phyloP scores from a whole-genome alignment of 1,284 basidiomycete genomes.

The Austroboletus novae-zelandiae region DNA sequence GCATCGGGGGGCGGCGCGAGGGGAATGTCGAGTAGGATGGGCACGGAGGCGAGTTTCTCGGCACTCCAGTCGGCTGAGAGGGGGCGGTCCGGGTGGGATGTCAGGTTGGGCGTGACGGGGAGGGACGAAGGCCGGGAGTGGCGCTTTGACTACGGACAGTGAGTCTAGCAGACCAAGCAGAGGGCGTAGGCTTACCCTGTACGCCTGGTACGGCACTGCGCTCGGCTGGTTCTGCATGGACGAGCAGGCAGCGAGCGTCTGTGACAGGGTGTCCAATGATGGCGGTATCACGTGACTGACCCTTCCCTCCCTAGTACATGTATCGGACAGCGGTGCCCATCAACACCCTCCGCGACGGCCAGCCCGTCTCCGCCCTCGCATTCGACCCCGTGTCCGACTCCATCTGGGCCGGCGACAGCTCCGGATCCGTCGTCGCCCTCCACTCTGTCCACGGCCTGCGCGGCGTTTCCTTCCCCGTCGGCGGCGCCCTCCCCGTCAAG shows the following conservation, averaged over 20 bases:
- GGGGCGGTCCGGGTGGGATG: slow-evolving; percentile 25
- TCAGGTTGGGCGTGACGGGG: slow-evolving; percentile 32
- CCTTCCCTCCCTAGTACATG: slow-evolving; percentile 13
- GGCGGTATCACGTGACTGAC: slow-evolving; percentile 12
- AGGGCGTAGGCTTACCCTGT: slow-evolving; percentile 46
- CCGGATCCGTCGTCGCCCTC: slow-evolving; percentile 74
- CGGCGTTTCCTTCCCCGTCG: slow-evolving; percentile 78
- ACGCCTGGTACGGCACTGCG: slow-evolving; percentile 69
- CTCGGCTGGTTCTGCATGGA: slow-evolving; percentile 9
- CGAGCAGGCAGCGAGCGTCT: no score
- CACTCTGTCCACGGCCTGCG: slow-evolving; percentile 65
- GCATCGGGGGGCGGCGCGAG: not conserved
- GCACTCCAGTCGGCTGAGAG: slow-evolving; percentile 12
- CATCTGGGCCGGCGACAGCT: slow-evolving; percentile 81
- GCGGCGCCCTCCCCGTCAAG: slow-evolving; percentile 61
- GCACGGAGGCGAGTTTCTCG: slow-evolving; percentile 22
- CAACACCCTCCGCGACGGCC: slow-evolving; percentile 34
- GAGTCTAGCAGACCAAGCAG: not conserved
- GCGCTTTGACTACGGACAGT: slow-evolving; percentile 56
- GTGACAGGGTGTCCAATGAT: no score
- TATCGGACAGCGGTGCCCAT: slow-evolving; percentile 41
- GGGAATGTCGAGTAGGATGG: slow-evolving; percentile 6
- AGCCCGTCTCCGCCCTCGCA: slow-evolving; percentile 68
- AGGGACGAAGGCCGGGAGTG: slow-evolving; percentile 59
- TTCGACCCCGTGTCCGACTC: slow-evolving; percentile 92